Evolutionary conservation across 2,329 filamentous ascomycete species (phyloP), one percentile per base, ranked within the genome.

Genomic region (Penicillium sumatraense): DNA sequence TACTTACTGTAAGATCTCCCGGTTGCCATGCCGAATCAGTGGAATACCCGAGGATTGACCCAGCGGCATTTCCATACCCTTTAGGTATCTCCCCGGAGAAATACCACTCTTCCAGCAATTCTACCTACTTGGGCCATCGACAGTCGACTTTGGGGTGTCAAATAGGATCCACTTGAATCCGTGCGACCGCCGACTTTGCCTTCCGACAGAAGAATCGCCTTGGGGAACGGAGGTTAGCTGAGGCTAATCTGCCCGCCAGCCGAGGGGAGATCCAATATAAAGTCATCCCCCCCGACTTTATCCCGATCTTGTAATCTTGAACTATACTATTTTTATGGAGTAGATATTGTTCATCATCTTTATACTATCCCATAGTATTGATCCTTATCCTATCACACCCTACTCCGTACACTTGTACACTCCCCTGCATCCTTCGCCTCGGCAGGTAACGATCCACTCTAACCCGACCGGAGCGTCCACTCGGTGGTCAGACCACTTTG

Each of bases 401-500:
- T 18, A 36, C n/a, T n/a, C n/a, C n/a, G n/a, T n/a, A n/a, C n/a
- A n/a, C n/a, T n/a, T n/a, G n/a, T n/a, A n/a, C n/a, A n/a, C n/a
- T n/a, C n/a, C n/a, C n/a, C n/a, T 16, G 3, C 13, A 33, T 16
- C 11, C 26, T 27, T 20, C 29, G 35, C 33, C 42, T 57, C 54
- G 54, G 58, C 53, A 55, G 46, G 41, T 51, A 46, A 53, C 47
- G 59, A 45, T 60, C 57, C 59, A 60, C 59, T 58, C 54, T 54
- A 14, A 27, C 26, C 54, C 51, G 57, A 52, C 47, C 57, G 29
- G 42, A 52, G 29, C 45, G 36, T n/a, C n/a, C n/a, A n/a, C n/a
- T n/a, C n/a, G n/a, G n/a, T 54, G 58, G 45, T 63, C 58, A 59
- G 60, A 63, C 60, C 60, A 63, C 57, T 61, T 58, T 54, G 58